These are phyloP conservation scores for Paramyrothecium sp. DNA, from an alignment of 2,329 filamentous ascomycete genomes.

Conservation along the genomic window DNA sequence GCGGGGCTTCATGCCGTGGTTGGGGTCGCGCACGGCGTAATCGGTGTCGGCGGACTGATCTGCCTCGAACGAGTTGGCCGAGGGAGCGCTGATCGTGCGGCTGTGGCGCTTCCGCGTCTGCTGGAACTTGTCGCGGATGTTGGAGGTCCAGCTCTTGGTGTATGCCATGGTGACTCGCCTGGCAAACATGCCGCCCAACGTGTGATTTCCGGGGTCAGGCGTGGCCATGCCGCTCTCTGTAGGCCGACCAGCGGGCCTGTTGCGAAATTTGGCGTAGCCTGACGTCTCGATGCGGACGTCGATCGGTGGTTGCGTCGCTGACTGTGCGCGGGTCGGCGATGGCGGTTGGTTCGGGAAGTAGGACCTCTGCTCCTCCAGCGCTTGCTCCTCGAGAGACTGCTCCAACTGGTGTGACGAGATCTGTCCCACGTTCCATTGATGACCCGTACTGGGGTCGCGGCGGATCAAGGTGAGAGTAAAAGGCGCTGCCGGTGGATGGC, in stretches of 20 bases:
- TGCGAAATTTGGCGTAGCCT: conserved; percentile 57
- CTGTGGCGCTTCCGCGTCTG: conserved; percentile 25
- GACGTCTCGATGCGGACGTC: conserved; percentile 52
- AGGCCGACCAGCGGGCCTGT: conserved; percentile 39
- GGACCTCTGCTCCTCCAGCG: conserved; percentile 12
- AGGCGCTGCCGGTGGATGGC: conserved; percentile 33
- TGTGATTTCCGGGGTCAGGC: conserved; percentile 6
- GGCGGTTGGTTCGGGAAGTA: conserved; percentile 19
- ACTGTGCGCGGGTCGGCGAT: conserved; percentile 11
- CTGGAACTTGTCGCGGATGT: conserved; percentile 44
- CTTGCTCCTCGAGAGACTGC: conserved; percentile 17
- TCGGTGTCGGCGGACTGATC: conserved; percentile 19
- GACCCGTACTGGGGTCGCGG: conserved; percentile 66
- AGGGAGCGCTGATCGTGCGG: conserved; percentile 27
- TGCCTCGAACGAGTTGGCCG: conserved; percentile 29
- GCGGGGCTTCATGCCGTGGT: conserved; percentile 49
- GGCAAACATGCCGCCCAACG: conserved; percentile 37
- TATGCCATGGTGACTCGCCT: conserved; percentile 60
- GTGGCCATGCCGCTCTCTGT: conserved; percentile 24
- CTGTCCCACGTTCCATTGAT: conserved; percentile 74
- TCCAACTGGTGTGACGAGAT: conserved; percentile 56
- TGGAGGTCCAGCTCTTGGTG: conserved; percentile 46
- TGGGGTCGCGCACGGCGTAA: conserved; percentile 36
- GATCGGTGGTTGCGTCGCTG: conserved; percentile 37
- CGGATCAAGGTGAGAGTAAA: conserved; percentile 67